Evolutionary conservation across 768 basidiomycete species (phyloP).

Genomic region (Collybia sp.): DNA sequence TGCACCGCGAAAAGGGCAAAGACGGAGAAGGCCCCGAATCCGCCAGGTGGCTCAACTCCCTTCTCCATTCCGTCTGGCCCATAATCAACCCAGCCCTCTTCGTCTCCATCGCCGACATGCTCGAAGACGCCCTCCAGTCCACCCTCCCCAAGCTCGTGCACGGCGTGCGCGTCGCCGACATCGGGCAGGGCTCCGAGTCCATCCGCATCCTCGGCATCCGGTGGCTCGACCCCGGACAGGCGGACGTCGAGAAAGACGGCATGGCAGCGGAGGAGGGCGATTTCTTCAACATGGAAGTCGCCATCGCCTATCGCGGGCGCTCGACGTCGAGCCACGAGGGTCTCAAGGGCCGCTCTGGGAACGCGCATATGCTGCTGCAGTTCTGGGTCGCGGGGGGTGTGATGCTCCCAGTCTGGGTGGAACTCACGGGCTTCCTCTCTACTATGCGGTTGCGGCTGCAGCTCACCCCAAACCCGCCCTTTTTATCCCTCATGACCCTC

Average conservation of each 20-base stretch:
- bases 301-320: constrained; percentile 58
- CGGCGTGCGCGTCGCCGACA: constrained; percentile 67
- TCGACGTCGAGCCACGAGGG: constrained; percentile 31
- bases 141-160: constrained; percentile 44
- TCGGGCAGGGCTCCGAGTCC: constrained; percentile 66
- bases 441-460: constrained; percentile 65
- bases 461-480: constrained; percentile 70
- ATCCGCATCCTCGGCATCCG: constrained; percentile 67
- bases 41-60: constrained; percentile 59
- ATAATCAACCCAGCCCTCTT: constrained; percentile 69
- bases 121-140: constrained; percentile 55
- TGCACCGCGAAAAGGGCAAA: neutral
- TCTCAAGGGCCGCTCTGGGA: constrained; percentile 40
- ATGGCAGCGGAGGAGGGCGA: constrained; percentile 37
- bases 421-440: constrained; percentile 61
- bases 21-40: constrained; percentile 23
- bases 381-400: constrained; percentile 51
- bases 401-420: constrained; percentile 66
- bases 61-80: constrained; percentile 65
- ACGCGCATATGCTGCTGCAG: constrained; percentile 64
- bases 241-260: constrained; percentile 21
- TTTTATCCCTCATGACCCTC: constrained; percentile 40
- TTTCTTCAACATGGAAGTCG: constrained; percentile 66
- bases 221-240: constrained; percentile 30
- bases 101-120: constrained; percentile 51